A percentile compares a stretch with the other conserved stretches of the same genome.
These are phyloP conservation scores for Neonectria hederae DNA, from an alignment of 2,329 filamentous ascomycete species.

Conservation along the genomic window DNA sequence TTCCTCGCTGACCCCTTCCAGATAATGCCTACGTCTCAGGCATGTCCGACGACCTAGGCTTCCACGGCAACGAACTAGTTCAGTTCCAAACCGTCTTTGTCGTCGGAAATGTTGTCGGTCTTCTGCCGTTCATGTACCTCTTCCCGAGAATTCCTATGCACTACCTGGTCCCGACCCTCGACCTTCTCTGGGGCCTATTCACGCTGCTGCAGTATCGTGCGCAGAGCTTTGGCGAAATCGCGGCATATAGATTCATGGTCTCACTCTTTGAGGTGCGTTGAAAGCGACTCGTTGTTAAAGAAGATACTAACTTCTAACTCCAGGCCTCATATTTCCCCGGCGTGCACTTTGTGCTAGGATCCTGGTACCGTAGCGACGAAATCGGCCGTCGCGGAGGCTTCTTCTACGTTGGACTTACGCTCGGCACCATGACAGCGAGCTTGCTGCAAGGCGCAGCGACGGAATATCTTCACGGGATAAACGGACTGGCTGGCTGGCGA, in stretches of 20 bases:
- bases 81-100: constrained; percentile 35
- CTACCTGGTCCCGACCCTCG: constrained; percentile 26
- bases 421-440: constrained; percentile 29
- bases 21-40: constrained; percentile 34
- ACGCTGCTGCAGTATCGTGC: constrained; percentile 29
- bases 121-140: constrained; percentile 31
- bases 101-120: constrained; percentile 31
- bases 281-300: no score
- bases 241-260: constrained; percentile 31
- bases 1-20: constrained; percentile 3
- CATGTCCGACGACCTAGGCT: constrained; percentile 31
- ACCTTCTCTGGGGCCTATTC: constrained; percentile 28
- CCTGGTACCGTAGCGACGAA: constrained; percentile 33
- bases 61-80: constrained; percentile 29
- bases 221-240: constrained; percentile 25
- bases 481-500: constrained; percentile 26
- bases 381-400: constrained; percentile 30
- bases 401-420: constrained; percentile 30
- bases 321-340: constrained; percentile 32
- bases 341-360: constrained; percentile 30
- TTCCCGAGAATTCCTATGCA: constrained; percentile 32
- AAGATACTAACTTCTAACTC: neutral
- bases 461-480: constrained; percentile 26
- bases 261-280: constrained; percentile 25
- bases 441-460: constrained; percentile 28